phyloP scores from a whole-genome alignment of 371 early-diverging fungal species.

The Choanephora cucurbitarum region DNA sequence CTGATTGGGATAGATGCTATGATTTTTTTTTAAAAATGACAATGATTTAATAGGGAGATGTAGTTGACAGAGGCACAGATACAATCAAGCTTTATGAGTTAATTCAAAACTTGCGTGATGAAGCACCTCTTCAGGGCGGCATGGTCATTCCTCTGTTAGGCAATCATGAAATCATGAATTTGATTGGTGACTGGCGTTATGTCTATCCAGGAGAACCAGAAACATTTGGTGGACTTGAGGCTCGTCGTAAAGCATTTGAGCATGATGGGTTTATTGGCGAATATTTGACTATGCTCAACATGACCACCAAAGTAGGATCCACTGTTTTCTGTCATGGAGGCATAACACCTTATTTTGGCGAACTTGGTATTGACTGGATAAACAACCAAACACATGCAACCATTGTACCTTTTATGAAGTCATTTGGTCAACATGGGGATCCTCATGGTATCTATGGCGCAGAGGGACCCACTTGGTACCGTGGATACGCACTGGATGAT shows the following conservation, averaged over 20 bases:
- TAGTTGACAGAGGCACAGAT: slow-evolving; percentile 75
- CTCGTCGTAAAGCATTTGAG: slow-evolving; percentile 58
- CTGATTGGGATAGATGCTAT: no score
- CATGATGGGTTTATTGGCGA: slow-evolving; percentile 69
- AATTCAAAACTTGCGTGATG: slow-evolving; percentile 55
- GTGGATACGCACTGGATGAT: slow-evolving; percentile 65
- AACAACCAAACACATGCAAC: slow-evolving; percentile 52
- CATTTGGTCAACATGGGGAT: slow-evolving; percentile 31
- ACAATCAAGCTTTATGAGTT: slow-evolving; percentile 69
- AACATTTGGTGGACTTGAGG: slow-evolving; percentile 62
- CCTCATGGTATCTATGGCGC: slow-evolving; percentile 43
- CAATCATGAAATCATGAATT: slow-evolving; percentile 82
- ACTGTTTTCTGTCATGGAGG: slow-evolving; percentile 82
- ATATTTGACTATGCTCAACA: slow-evolving; percentile 54
- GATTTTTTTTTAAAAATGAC: no score
- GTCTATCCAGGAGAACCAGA: slow-evolving; percentile 65
- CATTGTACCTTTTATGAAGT: slow-evolving; percentile 31
- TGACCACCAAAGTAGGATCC: slow-evolving; percentile 62
- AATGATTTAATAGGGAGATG: slow-evolving; percentile 74
- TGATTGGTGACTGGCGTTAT: slow-evolving; percentile 71
- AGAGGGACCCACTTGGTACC: slow-evolving; percentile 62
- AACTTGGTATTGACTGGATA: slow-evolving; percentile 59
- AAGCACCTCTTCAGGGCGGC: slow-evolving; percentile 63
- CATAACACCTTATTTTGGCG: slow-evolving; percentile 51
- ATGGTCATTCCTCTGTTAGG: slow-evolving; percentile 59